These are phyloP conservation scores for Sextonia rubra DNA, from an alignment of 164 flowering plant genomes.

Conservation along the genomic window DNA sequence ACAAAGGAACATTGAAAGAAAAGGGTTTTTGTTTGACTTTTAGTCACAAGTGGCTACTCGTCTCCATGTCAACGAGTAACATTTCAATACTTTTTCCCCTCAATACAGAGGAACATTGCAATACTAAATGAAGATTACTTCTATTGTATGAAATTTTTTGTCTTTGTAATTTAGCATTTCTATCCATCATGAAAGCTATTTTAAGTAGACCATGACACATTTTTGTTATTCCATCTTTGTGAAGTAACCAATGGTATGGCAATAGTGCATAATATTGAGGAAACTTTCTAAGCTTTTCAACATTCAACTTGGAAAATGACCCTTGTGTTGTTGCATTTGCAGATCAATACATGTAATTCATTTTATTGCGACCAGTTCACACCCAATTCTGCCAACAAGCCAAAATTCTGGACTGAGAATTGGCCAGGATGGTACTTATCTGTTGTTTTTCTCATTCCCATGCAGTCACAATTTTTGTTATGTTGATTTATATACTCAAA, in stretches of 20 bases:
- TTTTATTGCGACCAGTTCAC: constrained; percentile 88
- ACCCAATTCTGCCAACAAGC: constrained; percentile 70
- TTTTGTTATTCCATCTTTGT: neutral
- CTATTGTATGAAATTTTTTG: too few species aligned
- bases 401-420: constrained; percentile 98
- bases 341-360: constrained; percentile 96
- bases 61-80: too few species aligned
- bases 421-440: constrained; percentile 98
- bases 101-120: too few species aligned
- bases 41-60: too few species aligned
- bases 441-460: neutral
- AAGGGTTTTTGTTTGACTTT: too few species aligned
- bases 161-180: too few species aligned
- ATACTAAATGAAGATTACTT: too few species aligned
- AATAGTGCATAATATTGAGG: neutral
- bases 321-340: constrained; percentile 23
- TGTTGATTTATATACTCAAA: neutral
- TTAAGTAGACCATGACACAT: too few species aligned
- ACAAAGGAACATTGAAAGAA: too few species aligned
- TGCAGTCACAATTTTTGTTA: neutral
- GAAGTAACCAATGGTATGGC: neutral
- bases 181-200: too few species aligned
- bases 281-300: neutral
- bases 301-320: neutral
- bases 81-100: too few species aligned